A percentile compares a stretch with the other conserved stretches of the same genome.
These are phyloP conservation scores for Colletotrichum godetiae DNA, from an alignment of 2,329 filamentous ascomycete genomes.

Conservation along the genomic window DNA sequence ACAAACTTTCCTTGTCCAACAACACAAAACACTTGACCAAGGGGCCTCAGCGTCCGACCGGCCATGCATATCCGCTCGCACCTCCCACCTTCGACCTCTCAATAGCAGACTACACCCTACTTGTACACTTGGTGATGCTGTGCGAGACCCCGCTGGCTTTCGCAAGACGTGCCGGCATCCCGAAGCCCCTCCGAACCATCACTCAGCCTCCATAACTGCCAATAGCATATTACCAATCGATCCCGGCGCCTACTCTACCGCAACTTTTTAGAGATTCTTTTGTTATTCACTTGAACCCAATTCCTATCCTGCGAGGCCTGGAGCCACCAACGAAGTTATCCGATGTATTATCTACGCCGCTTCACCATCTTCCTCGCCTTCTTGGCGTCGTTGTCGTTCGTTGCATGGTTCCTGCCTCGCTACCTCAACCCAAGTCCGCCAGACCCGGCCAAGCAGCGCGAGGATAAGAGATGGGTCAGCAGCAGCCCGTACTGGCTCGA, in stretches of 20 bases:
- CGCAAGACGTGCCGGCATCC: slow-evolving; percentile 33
- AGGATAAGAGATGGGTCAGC: slow-evolving; percentile 76
- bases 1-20: slow-evolving; percentile 26
- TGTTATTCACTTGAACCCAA: neutral
- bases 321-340: slow-evolving; percentile 21
- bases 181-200: slow-evolving; percentile 30
- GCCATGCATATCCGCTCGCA: slow-evolving; percentile 30
- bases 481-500: slow-evolving; percentile 80
- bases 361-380: slow-evolving; percentile 52
- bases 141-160: slow-evolving; percentile 22
- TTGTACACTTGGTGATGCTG: slow-evolving; percentile 27
- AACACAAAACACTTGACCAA: slow-evolving; percentile 29
- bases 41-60: slow-evolving; percentile 30
- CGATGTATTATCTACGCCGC: slow-evolving; percentile 62
- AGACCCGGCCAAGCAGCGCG: slow-evolving; percentile 68
- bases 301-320: slow-evolving; percentile 17
- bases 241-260: neutral
- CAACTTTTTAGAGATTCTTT: neutral
- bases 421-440: slow-evolving; percentile 73
- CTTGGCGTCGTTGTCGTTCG: slow-evolving; percentile 58
- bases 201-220: slow-evolving; percentile 27
- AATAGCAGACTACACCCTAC: neutral
- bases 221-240: slow-evolving; percentile 5
- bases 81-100: slow-evolving; percentile 5
- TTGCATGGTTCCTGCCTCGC: slow-evolving; percentile 63